These are phyloP conservation scores for Spongispora temasekensis DNA, from an alignment of 1,284 basidiomycete genomes.

Conservation along the genomic window DNA sequence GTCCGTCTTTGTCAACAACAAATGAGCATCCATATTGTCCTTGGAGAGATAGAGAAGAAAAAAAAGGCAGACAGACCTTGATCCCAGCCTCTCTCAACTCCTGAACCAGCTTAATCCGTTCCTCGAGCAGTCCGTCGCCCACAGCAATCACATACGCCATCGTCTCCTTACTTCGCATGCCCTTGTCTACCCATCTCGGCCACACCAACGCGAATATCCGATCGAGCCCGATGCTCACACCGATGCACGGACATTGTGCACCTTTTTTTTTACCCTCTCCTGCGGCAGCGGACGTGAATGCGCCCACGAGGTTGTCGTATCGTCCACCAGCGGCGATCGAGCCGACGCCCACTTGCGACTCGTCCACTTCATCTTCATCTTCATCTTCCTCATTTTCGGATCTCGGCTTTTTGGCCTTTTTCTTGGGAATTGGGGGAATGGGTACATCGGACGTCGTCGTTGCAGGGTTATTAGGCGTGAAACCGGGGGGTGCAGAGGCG, in stretches of 20 bases:
- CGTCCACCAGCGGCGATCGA: conserved; percentile 97
- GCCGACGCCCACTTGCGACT: conserved; percentile 92
- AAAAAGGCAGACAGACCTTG: conserved; percentile 54
- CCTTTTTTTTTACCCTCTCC: conserved; percentile 72
- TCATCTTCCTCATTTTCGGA: conserved; percentile 35
- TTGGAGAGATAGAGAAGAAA: no score
- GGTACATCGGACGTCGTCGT: conserved; percentile 39
- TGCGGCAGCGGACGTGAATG: conserved; percentile 84
- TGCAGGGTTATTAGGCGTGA: conserved; percentile 55
- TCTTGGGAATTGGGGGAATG: conserved; percentile 38
- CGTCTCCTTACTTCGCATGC: conserved; percentile 86
- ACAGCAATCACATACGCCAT: conserved; percentile 95
- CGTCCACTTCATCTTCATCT: conserved; percentile 86
- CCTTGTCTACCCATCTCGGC: conserved; percentile 78
- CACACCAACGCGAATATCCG: conserved; percentile 94
- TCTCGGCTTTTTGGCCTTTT: conserved; percentile 58
- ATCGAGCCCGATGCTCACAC: conserved; percentile 93
- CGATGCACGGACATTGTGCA: conserved; percentile 83
- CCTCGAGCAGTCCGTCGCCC: conserved; percentile 86
- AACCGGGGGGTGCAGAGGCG: conserved; percentile 88
- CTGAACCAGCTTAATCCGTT: conserved; percentile 83
- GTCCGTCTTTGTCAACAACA: conserved; percentile 75
- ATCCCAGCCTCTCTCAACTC: conserved; percentile 88
- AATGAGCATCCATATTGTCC: no score
- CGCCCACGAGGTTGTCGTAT: conserved; percentile 96